Base-by-base conservation (phyloP, 768 basidiomycete genomes). In the Leccinum arenicola region DNA sequence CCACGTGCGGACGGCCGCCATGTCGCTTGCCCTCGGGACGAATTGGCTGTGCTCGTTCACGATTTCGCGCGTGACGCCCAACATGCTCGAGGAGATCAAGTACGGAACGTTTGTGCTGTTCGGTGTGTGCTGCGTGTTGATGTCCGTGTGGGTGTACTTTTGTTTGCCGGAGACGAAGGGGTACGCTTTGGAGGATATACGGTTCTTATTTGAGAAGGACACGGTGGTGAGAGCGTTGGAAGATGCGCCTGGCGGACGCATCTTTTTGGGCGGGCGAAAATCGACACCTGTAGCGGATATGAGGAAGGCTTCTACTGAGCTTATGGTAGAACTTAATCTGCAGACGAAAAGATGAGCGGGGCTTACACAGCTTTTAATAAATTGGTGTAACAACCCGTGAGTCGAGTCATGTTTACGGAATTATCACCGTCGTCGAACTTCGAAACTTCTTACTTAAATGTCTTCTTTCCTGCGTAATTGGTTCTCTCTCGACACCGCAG, bases 391-490 rank as follows among this genome's bases (percentile, higher is more conserved):
- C 11, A 31, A 33, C 31, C 10, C 10, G 11, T 31, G 33, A 33
- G 33, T 33, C 33, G 12, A 33, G 33, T 33, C 33, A 33, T 33
- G 33, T 33, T 33, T 12, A 33, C 33, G 6, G 35, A 11, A 31
- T 29, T 35, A 35, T 15, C 23, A 35, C n/a, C 11, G n/a, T n/a
- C 23, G 31, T n/a, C 36, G n/a, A 29, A 29, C 6, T 10, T 8
- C 2, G 11, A 33, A 11, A 14, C 6, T 25, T 4, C 8, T 33
- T 38, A 38, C 36, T 15, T 47, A 23, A 53, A 27, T n/a, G 15
- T 63, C 70, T 69, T 84, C 85, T 10, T 86, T 84, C 68, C 75
- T 89, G 55, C 81, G 80, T 38, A 78, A 77, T 64, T 88, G 86
- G 87, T 74, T 87, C 31, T 69, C 74, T 2, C 75, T 79, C 40